A percentile compares a stretch with the other conserved stretches of the same genome.
These are phyloP conservation scores for Aphanomyces cochlioides DNA, from an alignment of 352 stramenopile species.

Conservation along the genomic window DNA sequence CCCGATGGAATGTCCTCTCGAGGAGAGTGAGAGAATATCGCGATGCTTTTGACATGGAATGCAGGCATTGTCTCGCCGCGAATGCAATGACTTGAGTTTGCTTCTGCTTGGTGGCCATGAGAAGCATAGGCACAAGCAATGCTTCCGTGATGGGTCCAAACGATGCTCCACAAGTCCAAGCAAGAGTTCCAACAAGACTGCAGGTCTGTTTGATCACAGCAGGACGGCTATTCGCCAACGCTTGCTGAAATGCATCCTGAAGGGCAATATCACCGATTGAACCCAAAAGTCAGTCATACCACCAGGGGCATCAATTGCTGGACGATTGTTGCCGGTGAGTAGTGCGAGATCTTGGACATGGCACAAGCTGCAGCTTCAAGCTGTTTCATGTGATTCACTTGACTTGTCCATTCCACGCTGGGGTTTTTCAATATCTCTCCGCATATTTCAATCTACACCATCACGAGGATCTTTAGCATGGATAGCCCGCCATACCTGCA, in stretches of 20 bases:
- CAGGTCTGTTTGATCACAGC: slow-evolving; percentile 27
- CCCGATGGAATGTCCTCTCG: slow-evolving; percentile 9
- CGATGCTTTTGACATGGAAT: slow-evolving; percentile 18
- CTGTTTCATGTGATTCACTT: slow-evolving; percentile 20
- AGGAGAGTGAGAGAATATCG: slow-evolving; percentile 7
- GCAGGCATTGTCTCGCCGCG: slow-evolving; percentile 20
- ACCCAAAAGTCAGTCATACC: background rate
- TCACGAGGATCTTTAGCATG: too few relatives aligned
- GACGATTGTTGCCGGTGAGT: background rate
- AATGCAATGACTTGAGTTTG: slow-evolving; percentile 28
- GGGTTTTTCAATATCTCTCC: slow-evolving; percentile 6
- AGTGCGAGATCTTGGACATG: background rate
- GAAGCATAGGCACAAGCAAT: slow-evolving; percentile 12
- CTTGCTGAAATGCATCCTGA: slow-evolving; percentile 15
- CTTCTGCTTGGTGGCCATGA: slow-evolving; percentile 29
- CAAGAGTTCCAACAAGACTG: slow-evolving; percentile 18
- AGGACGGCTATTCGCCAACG: slow-evolving; percentile 5
- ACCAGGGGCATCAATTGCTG: background rate
- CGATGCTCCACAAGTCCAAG: slow-evolving; percentile 16
- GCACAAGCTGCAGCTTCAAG: slow-evolving; percentile 10
- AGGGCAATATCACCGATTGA: background rate
- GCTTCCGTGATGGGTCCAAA: slow-evolving; percentile 7
- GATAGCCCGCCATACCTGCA: too few relatives aligned
- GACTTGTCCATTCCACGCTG: slow-evolving; percentile 10
- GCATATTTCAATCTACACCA: slow-evolving; percentile 20